Percentiles rank a stretch among this genome's conserved stretches.
Conservation (phyloP, 305 asterid genomes). For the Solanum chacoense region DNA sequence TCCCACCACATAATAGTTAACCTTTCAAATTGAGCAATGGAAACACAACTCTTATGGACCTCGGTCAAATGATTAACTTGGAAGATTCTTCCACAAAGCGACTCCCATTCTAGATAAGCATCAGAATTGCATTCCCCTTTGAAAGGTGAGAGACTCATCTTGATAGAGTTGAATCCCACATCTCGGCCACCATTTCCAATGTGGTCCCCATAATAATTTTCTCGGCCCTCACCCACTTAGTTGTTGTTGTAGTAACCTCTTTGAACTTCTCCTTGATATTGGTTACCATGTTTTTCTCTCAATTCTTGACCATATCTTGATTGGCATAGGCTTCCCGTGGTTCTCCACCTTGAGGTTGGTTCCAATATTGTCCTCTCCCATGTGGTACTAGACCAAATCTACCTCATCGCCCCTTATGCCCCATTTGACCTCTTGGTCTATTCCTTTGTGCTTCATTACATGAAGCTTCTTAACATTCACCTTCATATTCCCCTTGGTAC, state of each 20-base stretch:
- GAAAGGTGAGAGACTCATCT: not conserved
- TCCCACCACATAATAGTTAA: not conserved
- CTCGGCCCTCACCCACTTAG: not conserved
- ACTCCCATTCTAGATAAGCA: not conserved
- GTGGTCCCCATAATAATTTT: not conserved
- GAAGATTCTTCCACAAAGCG: too few relatives aligned
- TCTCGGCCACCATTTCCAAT: not conserved
- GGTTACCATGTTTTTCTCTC: not conserved
- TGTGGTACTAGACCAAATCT: too few relatives aligned
- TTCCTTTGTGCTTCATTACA: too few relatives aligned
- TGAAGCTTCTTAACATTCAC: too few relatives aligned
- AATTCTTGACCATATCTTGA: not conserved
- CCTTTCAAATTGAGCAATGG: not conserved
- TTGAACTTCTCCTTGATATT: too few relatives aligned
- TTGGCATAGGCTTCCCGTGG: not conserved
- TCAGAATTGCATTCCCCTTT: not conserved
- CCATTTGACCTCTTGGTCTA: too few relatives aligned
- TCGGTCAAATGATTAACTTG: not conserved
- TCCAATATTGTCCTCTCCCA: not conserved
- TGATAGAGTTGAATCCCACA: not conserved
- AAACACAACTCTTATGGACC: not conserved
- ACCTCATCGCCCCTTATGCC: too few relatives aligned
- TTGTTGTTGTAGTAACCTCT: too few relatives aligned
- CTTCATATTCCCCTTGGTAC: too few relatives aligned
- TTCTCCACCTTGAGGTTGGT: not conserved